Percentiles rank a stretch among this genome's conserved stretches.
These are phyloP conservation scores for Metschnikowia kunwiensis DNA, from an alignment of 805 yeast species.

Conservation along the genomic window DNA sequence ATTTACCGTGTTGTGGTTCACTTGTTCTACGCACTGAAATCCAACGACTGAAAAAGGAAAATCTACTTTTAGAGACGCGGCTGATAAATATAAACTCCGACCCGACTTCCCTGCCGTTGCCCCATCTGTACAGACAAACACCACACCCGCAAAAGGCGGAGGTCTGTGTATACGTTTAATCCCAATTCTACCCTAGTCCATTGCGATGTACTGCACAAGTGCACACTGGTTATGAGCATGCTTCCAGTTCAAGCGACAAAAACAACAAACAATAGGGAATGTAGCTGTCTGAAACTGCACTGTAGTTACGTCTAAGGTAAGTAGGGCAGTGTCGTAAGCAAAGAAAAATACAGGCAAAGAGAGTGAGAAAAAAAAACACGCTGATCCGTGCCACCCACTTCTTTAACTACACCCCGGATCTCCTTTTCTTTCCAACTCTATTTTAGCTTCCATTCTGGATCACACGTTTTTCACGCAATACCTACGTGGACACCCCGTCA, in stretches of 20 bases:
- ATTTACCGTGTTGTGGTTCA: too few species aligned
- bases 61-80: background rate
- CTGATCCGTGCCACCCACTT: conserved; percentile 1
- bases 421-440: too few species aligned
- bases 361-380: background rate
- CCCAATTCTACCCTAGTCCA: conserved; percentile 8
- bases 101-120: background rate
- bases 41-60: conserved; percentile 1
- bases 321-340: too few species aligned
- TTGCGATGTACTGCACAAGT: conserved; percentile 1
- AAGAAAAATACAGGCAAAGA: background rate
- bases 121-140: too few species aligned
- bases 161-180: conserved; percentile 11
- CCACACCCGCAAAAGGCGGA: too few species aligned
- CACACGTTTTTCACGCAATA: too few species aligned
- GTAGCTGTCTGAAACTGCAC: conserved; percentile 6
- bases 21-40: too few species aligned
- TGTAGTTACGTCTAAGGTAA: conserved; percentile 2
- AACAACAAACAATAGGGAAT: conserved; percentile 8
- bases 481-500: too few species aligned
- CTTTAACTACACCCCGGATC: background rate
- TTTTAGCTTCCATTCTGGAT: too few species aligned
- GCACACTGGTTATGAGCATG: conserved; percentile 1
- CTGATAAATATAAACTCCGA: background rate
- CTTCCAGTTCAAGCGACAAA: conserved; percentile 5